Conservation (phyloP, 2,329 filamentous ascomycete genomes). For the Cladosporium sp. region DNA sequence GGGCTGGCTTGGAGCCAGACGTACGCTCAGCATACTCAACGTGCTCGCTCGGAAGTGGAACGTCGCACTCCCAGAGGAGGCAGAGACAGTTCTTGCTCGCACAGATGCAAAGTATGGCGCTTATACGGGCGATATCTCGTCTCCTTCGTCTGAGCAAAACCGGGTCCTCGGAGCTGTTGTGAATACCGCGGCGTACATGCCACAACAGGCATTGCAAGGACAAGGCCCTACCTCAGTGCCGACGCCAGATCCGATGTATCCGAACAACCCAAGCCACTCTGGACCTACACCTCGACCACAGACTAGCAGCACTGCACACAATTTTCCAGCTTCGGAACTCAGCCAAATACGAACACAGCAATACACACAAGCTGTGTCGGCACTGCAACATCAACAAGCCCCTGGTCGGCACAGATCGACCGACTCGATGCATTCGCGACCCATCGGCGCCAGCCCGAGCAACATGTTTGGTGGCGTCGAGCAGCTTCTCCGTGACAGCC, state of each 20-base stretch:
- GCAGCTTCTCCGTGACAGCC: slow-evolving; percentile 57
- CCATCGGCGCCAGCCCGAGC: slow-evolving; percentile 39
- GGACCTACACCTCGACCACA: background rate
- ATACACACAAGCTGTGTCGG: slow-evolving; percentile 21
- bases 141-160: slow-evolving; percentile 37
- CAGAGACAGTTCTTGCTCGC: slow-evolving; percentile 67
- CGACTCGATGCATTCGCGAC: slow-evolving; percentile 18
- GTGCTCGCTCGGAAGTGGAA: slow-evolving; percentile 86
- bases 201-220: background rate
- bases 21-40: slow-evolving; percentile 80
- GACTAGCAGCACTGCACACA: slow-evolving; percentile 14
- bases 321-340: slow-evolving; percentile 21
- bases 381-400: slow-evolving; percentile 16
- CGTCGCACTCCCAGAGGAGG: slow-evolving; percentile 81
- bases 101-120: slow-evolving; percentile 77
- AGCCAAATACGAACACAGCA: slow-evolving; percentile 21
- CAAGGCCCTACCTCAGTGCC: background rate
- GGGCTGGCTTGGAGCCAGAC: slow-evolving; percentile 84
- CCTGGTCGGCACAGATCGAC: slow-evolving; percentile 10
- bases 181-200: background rate
- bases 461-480: slow-evolving; percentile 58
- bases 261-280: background rate
- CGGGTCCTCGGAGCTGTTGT: background rate
- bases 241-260: background rate
- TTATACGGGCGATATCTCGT: slow-evolving; percentile 59